Base-by-base conservation (phyloP, 805 yeast genomes). In the Candida pseudofarinosa region DNA sequence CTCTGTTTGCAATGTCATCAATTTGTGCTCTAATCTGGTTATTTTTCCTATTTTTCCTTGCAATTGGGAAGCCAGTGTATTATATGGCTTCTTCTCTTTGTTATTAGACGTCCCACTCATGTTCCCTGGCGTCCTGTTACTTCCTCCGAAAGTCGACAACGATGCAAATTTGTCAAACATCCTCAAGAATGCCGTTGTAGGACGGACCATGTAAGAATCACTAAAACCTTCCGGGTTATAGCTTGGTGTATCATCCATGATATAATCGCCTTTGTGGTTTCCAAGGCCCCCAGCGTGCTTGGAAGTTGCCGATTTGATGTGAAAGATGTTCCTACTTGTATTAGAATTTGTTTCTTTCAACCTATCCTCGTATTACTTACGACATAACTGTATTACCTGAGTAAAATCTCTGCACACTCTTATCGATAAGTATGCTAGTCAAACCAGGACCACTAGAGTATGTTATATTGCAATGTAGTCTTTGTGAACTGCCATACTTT, bases 21-120 rank as follows among this genome's bases (percentile, higher is more conserved):
- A 54, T 40, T 65, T 74, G 41, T 63, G 65, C 48, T 75, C 73
- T 6, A 54, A 43, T 47, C 65, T 70, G 40, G 73, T 61, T 37
- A 72, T 33, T 35, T 50, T 46, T 5, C 39, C 48, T 18, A 49
- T 28, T 26, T 44, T 45, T 4, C 37, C 19, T 18, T 43, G 46
- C 20, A 51, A 30, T 14, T 46, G 48, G n/a, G 35, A 16, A 3
- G 50, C 49, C 41, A 44, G 33, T 12, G 40, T 23, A 14, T 16
- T 16, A n/a, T 43, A 33, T n/a, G 37, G 19, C 39, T 38, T 45
- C 33, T 26, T 45, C 10, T 45, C 48, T 12, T 39, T 38, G 14
- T 19, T 42, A 16, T 41, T 32, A 13, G 20, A 37, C 5, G 42
- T 18, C n/a, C 37, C 34, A 5, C 17, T 26, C 10, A 14, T 14